phyloP scores from a whole-genome alignment of 805 yeast genomes.

The Yarrowia sp. region DNA sequence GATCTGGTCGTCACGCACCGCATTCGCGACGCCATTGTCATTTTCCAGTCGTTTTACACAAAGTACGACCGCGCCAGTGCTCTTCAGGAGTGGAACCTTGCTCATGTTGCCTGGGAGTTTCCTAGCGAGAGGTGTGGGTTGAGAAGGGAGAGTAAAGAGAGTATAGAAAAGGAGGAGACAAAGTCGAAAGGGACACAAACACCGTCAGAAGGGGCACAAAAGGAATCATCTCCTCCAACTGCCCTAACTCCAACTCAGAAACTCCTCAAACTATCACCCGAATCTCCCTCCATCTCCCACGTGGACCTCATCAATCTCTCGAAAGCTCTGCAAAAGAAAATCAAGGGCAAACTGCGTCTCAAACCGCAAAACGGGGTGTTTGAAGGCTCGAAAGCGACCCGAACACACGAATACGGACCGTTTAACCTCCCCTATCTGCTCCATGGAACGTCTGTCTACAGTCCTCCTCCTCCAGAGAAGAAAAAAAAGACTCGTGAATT shows the following conservation, averaged over 20 bases:
- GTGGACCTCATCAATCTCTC: conserved; percentile 21
- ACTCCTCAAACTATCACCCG: background rate
- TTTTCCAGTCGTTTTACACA: conserved; percentile 12
- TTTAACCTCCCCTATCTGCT: conserved; percentile 29
- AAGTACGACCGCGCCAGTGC: background rate
- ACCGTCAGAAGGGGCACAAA: background rate
- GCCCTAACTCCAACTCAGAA: background rate
- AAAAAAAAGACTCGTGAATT: conserved; percentile 20
- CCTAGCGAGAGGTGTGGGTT: background rate
- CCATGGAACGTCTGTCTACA: conserved; percentile 32
- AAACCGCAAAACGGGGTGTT: conserved; percentile 9
- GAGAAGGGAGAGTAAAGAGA: background rate
- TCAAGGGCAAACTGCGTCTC: conserved; percentile 11
- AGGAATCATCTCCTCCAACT: too few species aligned
- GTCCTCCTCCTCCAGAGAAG: conserved; percentile 32
- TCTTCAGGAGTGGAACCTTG: background rate
- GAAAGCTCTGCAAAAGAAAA: conserved; percentile 10
- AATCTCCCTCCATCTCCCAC: background rate
- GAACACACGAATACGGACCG: conserved; percentile 6
- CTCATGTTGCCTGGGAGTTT: conserved; percentile 12
- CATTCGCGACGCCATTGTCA: conserved; percentile 17
- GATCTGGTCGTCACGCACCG: conserved; percentile 21
- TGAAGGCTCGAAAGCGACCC: background rate
- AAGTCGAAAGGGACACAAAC: background rate
- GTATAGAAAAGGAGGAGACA: background rate